Base-by-base conservation (phyloP, 2,329 filamentous ascomycete genomes). In the Calonectria naviculata region DNA sequence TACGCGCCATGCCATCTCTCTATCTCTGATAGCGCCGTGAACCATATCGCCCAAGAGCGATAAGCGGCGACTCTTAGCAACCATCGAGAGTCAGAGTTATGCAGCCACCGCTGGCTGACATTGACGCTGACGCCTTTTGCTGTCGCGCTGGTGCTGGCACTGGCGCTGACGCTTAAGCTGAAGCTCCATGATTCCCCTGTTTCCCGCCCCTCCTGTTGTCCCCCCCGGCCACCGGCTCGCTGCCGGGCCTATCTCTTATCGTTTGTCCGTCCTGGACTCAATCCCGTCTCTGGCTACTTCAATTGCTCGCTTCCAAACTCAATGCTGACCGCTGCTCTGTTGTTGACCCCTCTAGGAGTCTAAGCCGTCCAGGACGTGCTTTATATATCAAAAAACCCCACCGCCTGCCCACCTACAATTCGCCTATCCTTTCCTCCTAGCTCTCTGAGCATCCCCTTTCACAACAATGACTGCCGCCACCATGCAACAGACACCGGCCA, bases 391-490 rank as follows among this genome's bases (percentile, higher is more conserved):
- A 66, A 75, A 58, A n/a, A 31, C 52, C 54, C 61, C 67, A 49
- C 61, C 58, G 52, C 42, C 34, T 26, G 62, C 73, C 46, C 65
- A 68, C 75, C 64, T 21, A 56, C 60, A 60, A 41, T 65, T 58
- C 46, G 60, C 36, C 63, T 44, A 63, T 60, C 31, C 10, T 67
- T 58, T 47, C 65, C 36, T 29, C 46, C 38, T 56, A 49, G 72
- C 75, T 77, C 75, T 44, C 47, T 65, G 73, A 74, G 73, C 74
- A 69, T 70, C 62, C 66, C 38, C 58, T 71, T 58, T 60, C 58
- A 64, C 70, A 46, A 80, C 70, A 73, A 90, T 89, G 87, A 86
- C 88, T 75, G 82, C 88, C 76, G 81, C 87, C 72, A 83, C 86
- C 63, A 86, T 87, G 83, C 86, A 86, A 75, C 77, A 82, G 81